Evolutionary conservation across 495 filamentous ascomycete species (phyloP), one percentile per base, ranked within the genome.

Genomic region (Oleoguttula mirabilis): DNA sequence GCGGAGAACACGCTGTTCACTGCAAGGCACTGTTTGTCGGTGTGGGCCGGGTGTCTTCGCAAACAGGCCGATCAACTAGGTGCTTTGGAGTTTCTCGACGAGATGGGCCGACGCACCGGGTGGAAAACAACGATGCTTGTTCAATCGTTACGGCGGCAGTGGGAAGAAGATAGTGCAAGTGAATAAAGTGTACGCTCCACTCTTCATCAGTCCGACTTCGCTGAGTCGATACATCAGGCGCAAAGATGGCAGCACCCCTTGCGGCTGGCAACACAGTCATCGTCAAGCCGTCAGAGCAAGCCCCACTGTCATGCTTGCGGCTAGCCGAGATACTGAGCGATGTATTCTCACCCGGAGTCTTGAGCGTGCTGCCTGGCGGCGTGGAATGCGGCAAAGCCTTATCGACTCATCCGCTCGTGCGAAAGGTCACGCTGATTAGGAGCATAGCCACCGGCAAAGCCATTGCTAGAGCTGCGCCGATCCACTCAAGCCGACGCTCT

Each of bases 401-500:
- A 17, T 82, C 84, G 23, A 68, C 69, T 33, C 86, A 94, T 58
- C 61, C 73, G 10, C 72, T 69, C 31, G 73, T 95, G 27, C 84
- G 93, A 63, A 95, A 94, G 68, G 68, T 95, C 45, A 85, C 87
- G 23, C 94, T 95, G 52, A 95, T 88, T 2, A 88, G 87, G 25
- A 82, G 76, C 39, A 93, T 87, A 1, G 65, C 70, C 3, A 94
- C 87, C 15, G 88, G 79, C 21, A 81, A 77, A 57, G 73, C 84
- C 47, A 83, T 95, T 51, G 93, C 92, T 83, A 88, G 87, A 63
- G 78, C 84, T 69, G 88, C 87, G 72, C 80, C 16, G 65, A 69
- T 17, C 92, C 81, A 50, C 69, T 95, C 68, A 94, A 94, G 70
- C 88, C 88, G 59, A 87, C 93, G 46, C 90, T 85, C 0, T 71